These are phyloP conservation scores for Trypanosoma congolense DNA, from an alignment of 208 protist genomes.

Conservation along the genomic window DNA sequence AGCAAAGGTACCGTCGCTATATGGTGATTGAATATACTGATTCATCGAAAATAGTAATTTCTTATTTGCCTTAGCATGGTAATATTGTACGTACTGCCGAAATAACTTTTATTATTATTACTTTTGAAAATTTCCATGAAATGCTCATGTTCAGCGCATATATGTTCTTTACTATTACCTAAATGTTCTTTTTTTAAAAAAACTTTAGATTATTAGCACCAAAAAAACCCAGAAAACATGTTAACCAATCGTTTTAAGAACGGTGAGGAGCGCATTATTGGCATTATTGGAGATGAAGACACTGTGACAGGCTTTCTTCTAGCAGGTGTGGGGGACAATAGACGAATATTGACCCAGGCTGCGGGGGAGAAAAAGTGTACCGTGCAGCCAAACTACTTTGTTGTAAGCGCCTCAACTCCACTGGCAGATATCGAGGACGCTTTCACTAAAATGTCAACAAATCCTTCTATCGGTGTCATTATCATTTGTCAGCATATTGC, in stretches of 20 bases:
- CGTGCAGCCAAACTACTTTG: constrained; percentile 84
- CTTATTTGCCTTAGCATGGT: too few relatives aligned
- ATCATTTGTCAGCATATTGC: constrained; percentile 96
- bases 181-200: constrained; percentile 1
- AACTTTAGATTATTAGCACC: background rate
- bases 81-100: background rate
- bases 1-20: constrained; percentile 8
- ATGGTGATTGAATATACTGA: constrained; percentile 4
- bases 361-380: constrained; percentile 19
- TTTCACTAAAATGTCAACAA: constrained; percentile 84
- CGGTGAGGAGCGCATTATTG: constrained; percentile 78
- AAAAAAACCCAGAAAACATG: constrained; percentile 8
- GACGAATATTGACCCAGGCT: constrained; percentile 26
- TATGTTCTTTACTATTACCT: background rate
- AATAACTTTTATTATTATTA: constrained; percentile 1
- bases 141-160: background rate
- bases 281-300: constrained; percentile 93
- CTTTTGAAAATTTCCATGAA: too few relatives aligned
- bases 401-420: constrained; percentile 88
- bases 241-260: constrained; percentile 45
- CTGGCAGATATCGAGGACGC: constrained; percentile 90
- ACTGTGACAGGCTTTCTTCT: constrained; percentile 96
- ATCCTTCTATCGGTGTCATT: constrained; percentile 92
- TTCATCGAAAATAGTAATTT: too few relatives aligned
- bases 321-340: constrained; percentile 92